phyloP scores from a whole-genome alignment of 2,329 filamentous ascomycete genomes.

The Fusarium continuum region DNA sequence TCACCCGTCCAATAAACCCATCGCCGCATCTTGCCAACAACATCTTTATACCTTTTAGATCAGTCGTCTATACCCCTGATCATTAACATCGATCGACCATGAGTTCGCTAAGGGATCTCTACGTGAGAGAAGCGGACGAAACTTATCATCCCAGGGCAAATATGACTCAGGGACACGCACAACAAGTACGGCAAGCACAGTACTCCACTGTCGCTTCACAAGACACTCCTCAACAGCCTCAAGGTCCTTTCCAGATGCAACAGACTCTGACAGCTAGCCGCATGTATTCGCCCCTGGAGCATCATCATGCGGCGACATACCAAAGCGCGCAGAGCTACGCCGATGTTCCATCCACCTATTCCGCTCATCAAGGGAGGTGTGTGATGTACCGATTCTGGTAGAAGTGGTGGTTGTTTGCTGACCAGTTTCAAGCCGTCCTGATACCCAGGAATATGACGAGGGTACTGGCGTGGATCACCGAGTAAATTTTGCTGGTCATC shows the following conservation, averaged over 20 bases:
- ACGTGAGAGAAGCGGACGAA: not conserved
- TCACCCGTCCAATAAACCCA: not conserved
- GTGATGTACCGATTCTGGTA: not conserved
- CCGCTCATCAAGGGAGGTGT: conserved; percentile 28
- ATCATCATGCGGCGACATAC: not conserved
- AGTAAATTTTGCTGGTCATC: not conserved
- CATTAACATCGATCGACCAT: not conserved
- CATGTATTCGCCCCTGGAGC: not conserved
- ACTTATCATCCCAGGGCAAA: not conserved
- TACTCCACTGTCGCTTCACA: not conserved
- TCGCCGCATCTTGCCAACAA: too few species aligned
- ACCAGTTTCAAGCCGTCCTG: not conserved
- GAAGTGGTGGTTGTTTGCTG: not conserved
- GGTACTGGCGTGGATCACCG: not conserved
- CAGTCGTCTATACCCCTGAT: not conserved
- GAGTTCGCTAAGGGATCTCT: not conserved
- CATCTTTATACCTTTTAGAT: not conserved
- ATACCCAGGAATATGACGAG: not conserved
- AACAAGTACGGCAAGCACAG: not conserved
- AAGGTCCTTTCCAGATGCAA: not conserved
- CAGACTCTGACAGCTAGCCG: not conserved
- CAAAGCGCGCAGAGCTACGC: not conserved
- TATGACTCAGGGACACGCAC: not conserved
- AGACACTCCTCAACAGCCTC: not conserved
- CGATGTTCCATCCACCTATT: conserved; percentile 1